Evolutionary conservation across 2,329 filamentous ascomycete genomes (phyloP), one percentile per base, ranked within the genome.

Genomic region (Fusarium mundagurra): DNA sequence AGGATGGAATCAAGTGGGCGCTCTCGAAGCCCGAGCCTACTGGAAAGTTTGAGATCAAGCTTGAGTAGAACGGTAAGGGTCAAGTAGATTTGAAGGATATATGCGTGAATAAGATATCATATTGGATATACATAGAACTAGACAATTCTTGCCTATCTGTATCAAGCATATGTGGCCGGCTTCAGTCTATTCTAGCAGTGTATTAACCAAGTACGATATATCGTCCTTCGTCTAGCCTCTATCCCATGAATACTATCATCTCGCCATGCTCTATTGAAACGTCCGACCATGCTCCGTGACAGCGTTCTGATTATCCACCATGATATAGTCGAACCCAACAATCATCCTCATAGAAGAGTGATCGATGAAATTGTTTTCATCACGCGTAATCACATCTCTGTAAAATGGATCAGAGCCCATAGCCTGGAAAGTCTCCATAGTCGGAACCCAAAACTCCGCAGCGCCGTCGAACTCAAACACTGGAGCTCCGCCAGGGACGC

Each of bases 1-100:
- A 84, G 38, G 75, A 84, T 27, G 86, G 86, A 1, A 85, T 87
- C 17, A 64, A 70, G 17, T 88, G 85, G 85, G 79, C 79, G 0
- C 60, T 85, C 24, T 77, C 74, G 1, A 82, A 80, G 43, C 84
- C 84, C 4, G 20, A 69, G 14, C 73, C 83, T 2, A 79, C 80
- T 0, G 77, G 78, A 2, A 79, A 74, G 14, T 80, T 80, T 59
- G 60, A 69, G 8, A 69, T 72, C 10, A 74, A 73, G 47, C 38
- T 59, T 16, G 38, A 69, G 27, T 69, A 47, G 17, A 45, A 2
- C 2, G 1, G 3, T 20, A 4, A 0, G 17, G 8, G 10, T 29
- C n/a, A 27, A 17, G 6, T 18, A 8, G 5, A 14, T 14, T 20
- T 34, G 12, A 3, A 16, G 12, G 8, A 8, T 5, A 7, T 1